These are phyloP conservation scores for Paecilomyces sp. DNA, from an alignment of 2,329 filamentous ascomycete genomes.

Conservation along the genomic window DNA sequence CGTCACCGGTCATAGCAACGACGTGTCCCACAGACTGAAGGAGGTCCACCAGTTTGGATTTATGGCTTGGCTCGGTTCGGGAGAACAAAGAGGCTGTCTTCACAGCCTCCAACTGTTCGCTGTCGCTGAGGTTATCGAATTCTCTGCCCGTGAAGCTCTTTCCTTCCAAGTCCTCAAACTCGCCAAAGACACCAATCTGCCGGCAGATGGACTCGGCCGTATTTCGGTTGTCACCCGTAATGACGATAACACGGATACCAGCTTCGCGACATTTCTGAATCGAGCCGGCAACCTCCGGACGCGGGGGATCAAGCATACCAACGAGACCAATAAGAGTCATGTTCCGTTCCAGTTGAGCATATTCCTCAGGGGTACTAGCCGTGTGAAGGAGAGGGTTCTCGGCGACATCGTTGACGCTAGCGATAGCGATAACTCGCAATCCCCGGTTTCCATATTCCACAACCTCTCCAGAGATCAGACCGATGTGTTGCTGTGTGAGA, in stretches of 20 bases:
- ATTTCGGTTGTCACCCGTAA: conserved; percentile 96
- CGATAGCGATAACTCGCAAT: conserved; percentile 89
- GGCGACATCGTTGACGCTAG: conserved; percentile 69
- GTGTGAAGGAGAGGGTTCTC: conserved; percentile 62
- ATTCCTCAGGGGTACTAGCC: conserved; percentile 78
- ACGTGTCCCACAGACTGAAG: conserved; percentile 89
- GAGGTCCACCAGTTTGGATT: conserved; percentile 95
- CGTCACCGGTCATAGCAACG: conserved; percentile 98
- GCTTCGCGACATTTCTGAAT: conserved; percentile 86
- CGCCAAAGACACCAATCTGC: conserved; percentile 87
- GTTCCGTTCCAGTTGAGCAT: conserved; percentile 80
- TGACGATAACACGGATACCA: conserved; percentile 93
- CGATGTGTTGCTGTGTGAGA: conserved; percentile 61
- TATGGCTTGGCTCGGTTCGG: conserved; percentile 89
- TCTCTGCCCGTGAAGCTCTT: conserved; percentile 95
- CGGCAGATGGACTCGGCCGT: conserved; percentile 97
- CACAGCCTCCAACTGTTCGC: conserved; percentile 75
- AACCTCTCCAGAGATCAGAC: conserved; percentile 70
- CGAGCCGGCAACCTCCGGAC: conserved; percentile 79
- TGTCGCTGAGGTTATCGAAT: conserved; percentile 76
- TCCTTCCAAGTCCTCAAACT: conserved; percentile 71
- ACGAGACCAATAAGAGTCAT: conserved; percentile 92
- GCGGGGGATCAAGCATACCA: conserved; percentile 93
- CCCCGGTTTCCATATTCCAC: conserved; percentile 86
- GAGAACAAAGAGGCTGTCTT: conserved; percentile 88